phyloP scores from a whole-genome alignment of 768 basidiomycete species.

The Lentinula lateritia region DNA sequence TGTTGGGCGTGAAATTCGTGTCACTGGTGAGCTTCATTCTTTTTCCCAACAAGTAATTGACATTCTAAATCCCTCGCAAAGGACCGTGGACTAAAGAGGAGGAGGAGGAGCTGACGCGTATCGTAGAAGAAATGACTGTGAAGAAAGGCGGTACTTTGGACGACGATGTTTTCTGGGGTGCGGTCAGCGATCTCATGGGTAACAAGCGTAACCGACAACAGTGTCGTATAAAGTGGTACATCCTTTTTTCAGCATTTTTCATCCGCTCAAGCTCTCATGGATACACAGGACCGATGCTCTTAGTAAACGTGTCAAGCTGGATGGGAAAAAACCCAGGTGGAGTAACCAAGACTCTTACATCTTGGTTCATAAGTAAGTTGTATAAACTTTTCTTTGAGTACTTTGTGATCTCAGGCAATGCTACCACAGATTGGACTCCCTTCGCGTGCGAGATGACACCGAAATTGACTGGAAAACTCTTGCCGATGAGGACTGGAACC shows the following conservation, averaged over 20 bases:
- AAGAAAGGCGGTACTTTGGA: constrained; percentile 69
- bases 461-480: constrained; percentile 84
- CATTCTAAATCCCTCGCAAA: constrained; percentile 15
- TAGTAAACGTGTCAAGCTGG: constrained; percentile 65
- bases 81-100: constrained; percentile 78
- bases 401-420: constrained; percentile 5
- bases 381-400: not conserved
- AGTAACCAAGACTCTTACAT: constrained; percentile 71
- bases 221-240: constrained; percentile 82
- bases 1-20: constrained; percentile 57
- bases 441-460: constrained; percentile 72
- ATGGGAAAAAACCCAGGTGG: constrained; percentile 71
- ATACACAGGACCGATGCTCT: constrained; percentile 66
- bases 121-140: constrained; percentile 72
- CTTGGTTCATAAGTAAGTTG: constrained; percentile 71
- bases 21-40: constrained; percentile 36
- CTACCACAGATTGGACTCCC: constrained; percentile 56
- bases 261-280: not conserved
- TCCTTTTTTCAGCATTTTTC: not conserved
- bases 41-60: not conserved
- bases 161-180: constrained; percentile 80
- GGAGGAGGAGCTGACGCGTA: constrained; percentile 65
- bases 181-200: constrained; percentile 73
- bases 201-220: constrained; percentile 73
- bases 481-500: constrained; percentile 70